Conservation (phyloP, 2,329 filamentous ascomycete genomes). For the Fusarium sp. region DNA sequence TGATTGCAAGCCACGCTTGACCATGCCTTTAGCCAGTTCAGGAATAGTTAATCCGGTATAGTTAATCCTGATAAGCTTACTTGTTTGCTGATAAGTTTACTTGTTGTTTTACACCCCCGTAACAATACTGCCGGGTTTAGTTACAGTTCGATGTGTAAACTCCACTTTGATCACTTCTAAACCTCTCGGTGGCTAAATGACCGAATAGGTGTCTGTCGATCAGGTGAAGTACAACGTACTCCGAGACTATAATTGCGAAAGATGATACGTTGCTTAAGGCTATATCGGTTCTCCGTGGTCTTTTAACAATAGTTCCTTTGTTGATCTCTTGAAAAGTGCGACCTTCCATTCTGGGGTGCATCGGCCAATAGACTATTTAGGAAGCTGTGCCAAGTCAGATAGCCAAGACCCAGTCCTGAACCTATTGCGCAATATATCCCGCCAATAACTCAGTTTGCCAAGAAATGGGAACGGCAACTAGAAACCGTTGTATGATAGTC, state of each 20-base stretch:
- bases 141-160: background rate
- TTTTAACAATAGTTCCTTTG: background rate
- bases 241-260: background rate
- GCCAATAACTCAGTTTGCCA: background rate
- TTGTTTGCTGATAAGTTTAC: background rate
- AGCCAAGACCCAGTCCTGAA: background rate
- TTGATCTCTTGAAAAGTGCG: background rate
- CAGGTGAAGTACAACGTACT: background rate
- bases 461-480: background rate
- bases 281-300: background rate
- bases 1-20: background rate
- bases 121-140: background rate
- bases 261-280: background rate
- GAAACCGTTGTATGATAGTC: background rate
- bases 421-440: background rate
- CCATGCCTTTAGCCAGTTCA: background rate
- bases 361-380: background rate
- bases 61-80: background rate
- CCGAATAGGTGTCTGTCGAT: background rate
- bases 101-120: background rate
- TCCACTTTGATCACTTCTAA: background rate
- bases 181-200: background rate
- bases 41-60: background rate
- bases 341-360: background rate
- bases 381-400: background rate